Conservation (phyloP, 2,329 filamentous ascomycete species). For the Phaeosphaeria sp. region DNA sequence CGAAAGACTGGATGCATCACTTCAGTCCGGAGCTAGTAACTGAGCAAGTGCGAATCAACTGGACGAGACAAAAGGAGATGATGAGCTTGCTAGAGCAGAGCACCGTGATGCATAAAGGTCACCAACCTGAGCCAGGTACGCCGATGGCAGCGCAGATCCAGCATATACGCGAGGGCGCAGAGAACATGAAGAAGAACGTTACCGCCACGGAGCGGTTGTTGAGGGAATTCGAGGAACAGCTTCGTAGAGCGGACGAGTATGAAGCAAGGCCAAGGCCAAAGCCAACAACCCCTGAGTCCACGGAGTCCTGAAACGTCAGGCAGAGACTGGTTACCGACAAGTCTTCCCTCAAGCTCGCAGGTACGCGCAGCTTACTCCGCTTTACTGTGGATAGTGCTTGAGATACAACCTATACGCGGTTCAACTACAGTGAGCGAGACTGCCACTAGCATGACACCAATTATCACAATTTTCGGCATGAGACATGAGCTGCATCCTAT, state of each 20-base stretch:
- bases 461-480: too few species aligned
- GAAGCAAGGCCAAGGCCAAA: not conserved
- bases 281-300: not conserved
- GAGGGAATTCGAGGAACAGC: constrained; percentile 20
- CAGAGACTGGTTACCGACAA: not conserved
- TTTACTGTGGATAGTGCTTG: not conserved
- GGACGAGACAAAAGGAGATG: constrained; percentile 12
- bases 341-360: not conserved
- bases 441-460: too few species aligned
- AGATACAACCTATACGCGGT: not conserved
- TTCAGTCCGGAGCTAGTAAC: constrained; percentile 7
- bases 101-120: constrained; percentile 1
- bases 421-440: not conserved
- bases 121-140: constrained; percentile 7
- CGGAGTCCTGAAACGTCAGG: not conserved
- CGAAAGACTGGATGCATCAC: not conserved
- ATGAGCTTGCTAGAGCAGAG: constrained; percentile 6
- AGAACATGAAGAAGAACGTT: constrained; percentile 12
- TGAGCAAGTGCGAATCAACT: constrained; percentile 11
- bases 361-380: not conserved
- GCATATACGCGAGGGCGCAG: constrained; percentile 5
- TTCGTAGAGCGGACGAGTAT: constrained; percentile 16
- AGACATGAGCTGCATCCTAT: too few species aligned
- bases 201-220: constrained; percentile 23
- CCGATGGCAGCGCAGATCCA: constrained; percentile 1